A percentile compares a stretch with the other conserved stretches of the same genome.
Conservation (phyloP, 495 filamentous ascomycete species). For the Talaromyces thailandensis region DNA sequence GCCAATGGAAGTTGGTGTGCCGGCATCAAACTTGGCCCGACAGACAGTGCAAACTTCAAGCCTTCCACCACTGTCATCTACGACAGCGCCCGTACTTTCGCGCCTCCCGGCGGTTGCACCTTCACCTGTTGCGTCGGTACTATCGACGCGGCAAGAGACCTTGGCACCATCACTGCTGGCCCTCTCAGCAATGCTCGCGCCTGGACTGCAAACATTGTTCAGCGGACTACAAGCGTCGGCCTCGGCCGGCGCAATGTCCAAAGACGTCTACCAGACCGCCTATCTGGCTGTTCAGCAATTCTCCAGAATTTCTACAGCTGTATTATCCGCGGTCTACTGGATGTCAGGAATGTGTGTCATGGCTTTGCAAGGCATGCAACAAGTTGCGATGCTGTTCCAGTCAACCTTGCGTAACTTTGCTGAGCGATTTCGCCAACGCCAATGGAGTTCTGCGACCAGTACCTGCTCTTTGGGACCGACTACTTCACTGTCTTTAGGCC, state of each 20-base stretch:
- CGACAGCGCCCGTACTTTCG: neutral
- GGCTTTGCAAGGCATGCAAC: neutral
- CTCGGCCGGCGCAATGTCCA: neutral
- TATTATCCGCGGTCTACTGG: neutral
- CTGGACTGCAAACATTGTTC: neutral
- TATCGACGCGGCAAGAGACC: neutral
- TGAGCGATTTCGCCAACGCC: neutral
- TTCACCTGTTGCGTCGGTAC: neutral
- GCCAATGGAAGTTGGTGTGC: neutral
- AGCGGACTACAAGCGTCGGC: neutral
- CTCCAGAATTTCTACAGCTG: neutral
- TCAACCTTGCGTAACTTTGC: neutral
- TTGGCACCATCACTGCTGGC: neutral
- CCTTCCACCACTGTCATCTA: neutral
- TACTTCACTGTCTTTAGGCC: neutral
- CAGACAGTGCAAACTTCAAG: neutral
- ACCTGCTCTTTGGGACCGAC: neutral
- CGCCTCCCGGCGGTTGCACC: neutral
- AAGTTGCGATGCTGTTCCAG: neutral
- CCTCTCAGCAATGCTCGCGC: neutral
- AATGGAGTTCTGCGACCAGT: neutral
- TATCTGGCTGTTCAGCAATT: neutral
- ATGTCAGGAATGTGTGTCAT: neutral
- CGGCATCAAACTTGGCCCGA: neutral
- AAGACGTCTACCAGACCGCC: neutral